A percentile compares a stretch with the other conserved stretches of the same genome.
Conservation (phyloP, 495 filamentous ascomycete species). For the Penicillium manginii region DNA sequence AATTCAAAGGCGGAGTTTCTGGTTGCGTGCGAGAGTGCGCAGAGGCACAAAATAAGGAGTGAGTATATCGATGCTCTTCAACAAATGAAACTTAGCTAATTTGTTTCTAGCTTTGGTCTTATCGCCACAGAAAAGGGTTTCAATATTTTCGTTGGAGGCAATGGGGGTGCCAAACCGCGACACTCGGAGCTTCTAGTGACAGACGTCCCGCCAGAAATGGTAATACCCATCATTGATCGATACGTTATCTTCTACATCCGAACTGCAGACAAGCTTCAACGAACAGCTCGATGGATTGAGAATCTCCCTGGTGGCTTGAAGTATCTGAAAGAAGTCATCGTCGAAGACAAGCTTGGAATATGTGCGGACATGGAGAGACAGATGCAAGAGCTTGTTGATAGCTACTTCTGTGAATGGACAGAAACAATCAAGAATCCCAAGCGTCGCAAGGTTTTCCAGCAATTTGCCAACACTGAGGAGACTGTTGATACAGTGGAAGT, state of each 20-base stretch:
- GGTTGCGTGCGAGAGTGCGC: constrained; percentile 95
- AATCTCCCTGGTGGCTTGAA: constrained; percentile 82
- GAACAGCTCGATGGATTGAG: constrained; percentile 93
- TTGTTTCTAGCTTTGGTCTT: constrained; percentile 72
- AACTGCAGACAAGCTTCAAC: constrained; percentile 92
- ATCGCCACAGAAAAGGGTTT: constrained; percentile 95
- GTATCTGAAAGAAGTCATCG: constrained; percentile 81
- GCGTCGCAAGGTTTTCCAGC: constrained; percentile 72
- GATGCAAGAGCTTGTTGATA: constrained; percentile 85
- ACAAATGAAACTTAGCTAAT: constrained; percentile 12
- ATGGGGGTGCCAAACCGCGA: constrained; percentile 85
- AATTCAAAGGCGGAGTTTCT: constrained; percentile 91
- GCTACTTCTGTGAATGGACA: constrained; percentile 97
- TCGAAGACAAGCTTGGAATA: constrained; percentile 90
- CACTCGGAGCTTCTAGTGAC: constrained; percentile 90
- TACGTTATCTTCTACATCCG: constrained; percentile 97
- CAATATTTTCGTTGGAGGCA: constrained; percentile 93
- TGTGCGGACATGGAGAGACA: constrained; percentile 83
- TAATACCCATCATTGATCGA: constrained; percentile 85
- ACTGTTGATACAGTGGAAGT: constrained; percentile 71
- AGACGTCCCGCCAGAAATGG: constrained; percentile 84
- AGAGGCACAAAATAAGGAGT: constrained; percentile 96
- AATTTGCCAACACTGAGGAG: constrained; percentile 87
- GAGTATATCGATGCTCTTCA: constrained; percentile 28
- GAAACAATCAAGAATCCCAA: constrained; percentile 75